phyloP scores from a whole-genome alignment of 75 land plant species.

The Pseudotsuga menziesii region DNA sequence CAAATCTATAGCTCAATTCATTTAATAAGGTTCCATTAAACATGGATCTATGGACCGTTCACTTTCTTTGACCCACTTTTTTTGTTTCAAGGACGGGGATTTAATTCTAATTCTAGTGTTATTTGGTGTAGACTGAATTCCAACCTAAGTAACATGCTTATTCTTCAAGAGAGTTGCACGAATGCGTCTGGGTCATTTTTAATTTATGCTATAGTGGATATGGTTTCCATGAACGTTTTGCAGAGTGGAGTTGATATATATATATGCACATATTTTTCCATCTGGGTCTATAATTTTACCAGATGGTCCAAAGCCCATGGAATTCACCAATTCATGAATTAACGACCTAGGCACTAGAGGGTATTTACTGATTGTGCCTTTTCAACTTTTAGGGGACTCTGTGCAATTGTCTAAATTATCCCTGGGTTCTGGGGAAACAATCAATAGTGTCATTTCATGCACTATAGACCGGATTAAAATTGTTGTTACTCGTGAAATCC shows the following conservation, averaged over 20 bases:
- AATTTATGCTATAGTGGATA: conserved; percentile 25
- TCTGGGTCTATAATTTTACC: conserved; percentile 21
- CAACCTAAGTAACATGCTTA: too few relatives aligned
- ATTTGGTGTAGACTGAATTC: too few relatives aligned
- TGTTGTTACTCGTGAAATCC: not conserved
- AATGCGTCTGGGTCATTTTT: conserved; percentile 16
- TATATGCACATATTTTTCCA: conserved; percentile 12
- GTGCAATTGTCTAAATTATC: conserved; percentile 20
- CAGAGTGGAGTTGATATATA: conserved; percentile 17
- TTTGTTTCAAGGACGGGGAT: not conserved
- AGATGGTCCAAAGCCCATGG: not conserved
- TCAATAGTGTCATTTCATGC: conserved; percentile 23
- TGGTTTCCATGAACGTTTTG: conserved; percentile 11
- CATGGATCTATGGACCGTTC: too few relatives aligned
- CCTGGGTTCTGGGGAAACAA: conserved; percentile 20
- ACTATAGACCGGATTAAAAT: conserved; percentile 22
- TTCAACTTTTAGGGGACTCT: conserved; percentile 17
- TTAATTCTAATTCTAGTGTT: not conserved
- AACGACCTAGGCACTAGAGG: conserved; percentile 1
- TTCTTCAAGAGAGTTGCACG: not conserved
- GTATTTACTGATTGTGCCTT: conserved; percentile 17
- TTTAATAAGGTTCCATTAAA: not conserved
- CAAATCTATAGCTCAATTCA: not conserved
- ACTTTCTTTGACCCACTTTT: not conserved
- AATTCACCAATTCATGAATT: not conserved